phyloP scores from a whole-genome alignment of 495 filamentous ascomycete species.

The Xylaria intraflava region DNA sequence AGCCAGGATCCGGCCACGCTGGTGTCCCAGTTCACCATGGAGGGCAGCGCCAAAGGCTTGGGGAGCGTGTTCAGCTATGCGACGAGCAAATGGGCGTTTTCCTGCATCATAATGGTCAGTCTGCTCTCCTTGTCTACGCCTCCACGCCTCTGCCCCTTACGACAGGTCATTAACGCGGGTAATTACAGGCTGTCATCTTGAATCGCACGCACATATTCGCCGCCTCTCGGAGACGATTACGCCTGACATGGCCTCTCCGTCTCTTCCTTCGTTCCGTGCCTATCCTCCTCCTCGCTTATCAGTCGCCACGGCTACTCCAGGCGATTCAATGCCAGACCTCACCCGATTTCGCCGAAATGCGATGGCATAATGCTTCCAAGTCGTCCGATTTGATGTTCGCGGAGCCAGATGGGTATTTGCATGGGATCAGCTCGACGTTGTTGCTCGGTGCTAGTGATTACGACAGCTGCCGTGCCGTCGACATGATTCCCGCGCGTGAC shows the following conservation, averaged over 20 bases:
- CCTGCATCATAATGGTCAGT: conserved; percentile 63
- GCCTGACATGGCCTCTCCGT: conserved; percentile 63
- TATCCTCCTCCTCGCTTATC: conserved; percentile 64
- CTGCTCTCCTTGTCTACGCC: neutral
- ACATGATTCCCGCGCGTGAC: conserved; percentile 54
- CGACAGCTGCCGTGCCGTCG: conserved; percentile 62
- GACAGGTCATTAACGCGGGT: conserved; percentile 26
- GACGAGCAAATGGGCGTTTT: conserved; percentile 88
- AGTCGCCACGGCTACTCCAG: conserved; percentile 64
- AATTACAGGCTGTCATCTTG: conserved; percentile 58
- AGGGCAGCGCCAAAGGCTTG: conserved; percentile 50
- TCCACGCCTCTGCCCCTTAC: neutral
- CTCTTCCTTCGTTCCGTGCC: conserved; percentile 67
- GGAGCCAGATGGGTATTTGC: conserved; percentile 60
- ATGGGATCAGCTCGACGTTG: conserved; percentile 59
- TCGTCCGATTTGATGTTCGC: conserved; percentile 65
- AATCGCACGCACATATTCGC: conserved; percentile 93
- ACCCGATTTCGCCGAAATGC: conserved; percentile 61
- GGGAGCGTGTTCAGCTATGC: conserved; percentile 86
- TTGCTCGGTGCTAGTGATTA: conserved; percentile 62
- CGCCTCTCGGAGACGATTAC: conserved; percentile 70
- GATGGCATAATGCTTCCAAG: conserved; percentile 65
- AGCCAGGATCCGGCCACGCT: conserved; percentile 34
- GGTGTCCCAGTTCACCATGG: conserved; percentile 43
- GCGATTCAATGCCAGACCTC: conserved; percentile 91